Evolutionary conservation across 2,329 filamentous ascomycete genomes (phyloP), one percentile per base, ranked within the genome.

Genomic region (Pseudogymnoascus sp.): DNA sequence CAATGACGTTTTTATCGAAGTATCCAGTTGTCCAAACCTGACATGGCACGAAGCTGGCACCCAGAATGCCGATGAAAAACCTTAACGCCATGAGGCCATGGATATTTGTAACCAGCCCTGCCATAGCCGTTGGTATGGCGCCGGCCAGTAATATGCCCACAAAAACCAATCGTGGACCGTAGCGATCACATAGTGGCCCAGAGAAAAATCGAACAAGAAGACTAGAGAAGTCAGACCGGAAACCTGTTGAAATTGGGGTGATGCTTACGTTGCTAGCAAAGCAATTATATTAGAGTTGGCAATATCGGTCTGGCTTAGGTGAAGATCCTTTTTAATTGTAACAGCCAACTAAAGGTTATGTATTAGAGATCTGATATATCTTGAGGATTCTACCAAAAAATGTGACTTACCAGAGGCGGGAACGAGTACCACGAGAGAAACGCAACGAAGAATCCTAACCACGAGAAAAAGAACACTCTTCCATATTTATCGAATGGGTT

Each of bases 21-120:
- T 96, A 96, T 0, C 88, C 91, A 0, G 91, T 96, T 8, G 88
- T 90, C 91, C 92, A 96, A 5, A 96, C 93, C 73, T 96, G 91
- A 74, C 91, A 96, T 11, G 90, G 90, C 0, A 93, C 90, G 69
- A 93, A 93, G 1, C 85, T 84, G 1, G 87, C 88, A 41, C 90
- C 90, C 0, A 93, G 83, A 45, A 93, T 88, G 64, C 89, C 89
- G 66, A 93, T 85, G 75, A 93, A 93, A 79, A 93, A 93, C 49
- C 90, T 85, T 58, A 89, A 82, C 18, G 83, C 76, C 68, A 91
- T 87, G n/a, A 93, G 81, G 7, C 89, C 87, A 4, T 75, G 77
- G 5, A 85, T 85, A 61, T 81, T 86, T 58, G 85, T 86, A 40
- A 93, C 85, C 1, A 91, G 86, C 5, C 91, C 91, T 0, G 92